A percentile compares a stretch with the other conserved stretches of the same genome.
Conservation (phyloP, 371 early-diverging fungal genomes). For the Syncephalastrum racemosum region DNA sequence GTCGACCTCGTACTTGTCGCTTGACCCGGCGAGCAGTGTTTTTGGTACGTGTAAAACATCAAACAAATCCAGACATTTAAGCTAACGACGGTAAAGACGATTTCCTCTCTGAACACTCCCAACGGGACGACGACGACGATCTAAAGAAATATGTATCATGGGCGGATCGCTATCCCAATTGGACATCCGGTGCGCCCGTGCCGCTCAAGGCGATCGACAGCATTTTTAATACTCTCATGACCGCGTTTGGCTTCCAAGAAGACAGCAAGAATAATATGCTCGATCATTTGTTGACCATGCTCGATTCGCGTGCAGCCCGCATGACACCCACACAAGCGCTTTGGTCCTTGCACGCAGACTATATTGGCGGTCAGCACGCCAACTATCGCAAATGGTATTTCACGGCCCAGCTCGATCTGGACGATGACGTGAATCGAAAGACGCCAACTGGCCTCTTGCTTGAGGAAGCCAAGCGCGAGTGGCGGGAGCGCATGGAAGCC, state of each 20-base stretch:
- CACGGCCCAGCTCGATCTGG: slow-evolving; percentile 74
- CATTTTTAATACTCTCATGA: slow-evolving; percentile 22
- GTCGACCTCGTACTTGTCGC: too few species aligned
- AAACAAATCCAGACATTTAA: too few species aligned
- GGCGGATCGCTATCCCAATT: slow-evolving; percentile 28
- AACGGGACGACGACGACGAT: too few species aligned
- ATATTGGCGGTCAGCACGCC: slow-evolving; percentile 84
- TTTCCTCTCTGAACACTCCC: too few species aligned
- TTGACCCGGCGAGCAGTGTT: too few species aligned
- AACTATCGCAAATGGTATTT: slow-evolving; percentile 90
- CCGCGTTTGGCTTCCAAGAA: slow-evolving; percentile 80
- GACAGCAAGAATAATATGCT: slow-evolving; percentile 77
- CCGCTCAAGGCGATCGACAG: slow-evolving; percentile 12
- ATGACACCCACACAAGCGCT: slow-evolving; percentile 77
- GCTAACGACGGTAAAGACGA: too few species aligned
- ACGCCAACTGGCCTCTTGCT: slow-evolving; percentile 32
- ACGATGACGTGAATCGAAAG: slow-evolving; percentile 33
- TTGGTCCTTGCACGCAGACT: slow-evolving; percentile 80
- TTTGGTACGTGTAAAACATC: too few species aligned
- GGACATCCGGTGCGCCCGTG: slow-evolving; percentile 16
- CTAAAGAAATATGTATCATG: too few species aligned
- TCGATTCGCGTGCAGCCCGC: slow-evolving; percentile 82
- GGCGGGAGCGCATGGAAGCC: slow-evolving; percentile 72
- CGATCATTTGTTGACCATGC: slow-evolving; percentile 79
- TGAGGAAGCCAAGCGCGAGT: slow-evolving; percentile 68